Percentiles rank a stretch among this genome's conserved stretches.
Evolutionary conservation across 805 yeast genomes (phyloP).

Genomic region (Candida sanyiensis): DNA sequence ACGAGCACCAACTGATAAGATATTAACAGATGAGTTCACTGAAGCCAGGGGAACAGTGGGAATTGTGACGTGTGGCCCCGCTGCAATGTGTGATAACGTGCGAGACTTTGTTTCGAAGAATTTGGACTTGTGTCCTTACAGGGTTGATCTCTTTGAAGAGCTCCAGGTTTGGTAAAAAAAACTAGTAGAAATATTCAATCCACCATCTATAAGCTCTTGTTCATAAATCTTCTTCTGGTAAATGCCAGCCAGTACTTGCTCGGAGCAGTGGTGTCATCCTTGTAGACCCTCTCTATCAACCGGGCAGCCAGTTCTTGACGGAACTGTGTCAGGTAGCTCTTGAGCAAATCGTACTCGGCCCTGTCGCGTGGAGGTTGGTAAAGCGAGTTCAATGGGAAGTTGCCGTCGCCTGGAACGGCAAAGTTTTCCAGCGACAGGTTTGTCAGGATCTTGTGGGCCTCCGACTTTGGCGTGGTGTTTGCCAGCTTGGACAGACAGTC

Average conservation of each 20-base stretch:
- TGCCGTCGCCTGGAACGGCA: slow-evolving; percentile 90
- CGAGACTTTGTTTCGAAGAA: slow-evolving; percentile 41
- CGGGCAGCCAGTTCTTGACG: slow-evolving; percentile 90
- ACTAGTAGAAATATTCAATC: too few species aligned
- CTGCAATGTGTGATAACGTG: slow-evolving; percentile 52
- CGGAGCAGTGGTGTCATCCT: slow-evolving; percentile 53
- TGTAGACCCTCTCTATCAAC: slow-evolving; percentile 67
- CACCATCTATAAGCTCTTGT: slow-evolving; percentile 74
- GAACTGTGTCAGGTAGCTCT: slow-evolving; percentile 82
- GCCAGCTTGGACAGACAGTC: slow-evolving; percentile 70
- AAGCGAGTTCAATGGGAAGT: slow-evolving; percentile 80
- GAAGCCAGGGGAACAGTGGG: slow-evolving; percentile 41
- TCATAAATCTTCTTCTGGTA: slow-evolving; percentile 93
- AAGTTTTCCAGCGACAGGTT: slow-evolving; percentile 85
- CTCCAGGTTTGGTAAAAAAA: slow-evolving; percentile 62
- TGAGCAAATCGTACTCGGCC: slow-evolving; percentile 70
- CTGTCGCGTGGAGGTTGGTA: slow-evolving; percentile 73
- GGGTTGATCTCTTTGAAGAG: slow-evolving; percentile 72
- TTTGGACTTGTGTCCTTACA: slow-evolving; percentile 36
- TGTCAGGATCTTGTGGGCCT: slow-evolving; percentile 64
- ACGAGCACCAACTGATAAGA: slow-evolving; percentile 41
- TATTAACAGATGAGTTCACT: slow-evolving; percentile 35
- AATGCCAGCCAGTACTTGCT: slow-evolving; percentile 95
- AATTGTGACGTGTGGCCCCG: slow-evolving; percentile 61
- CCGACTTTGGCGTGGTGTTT: slow-evolving; percentile 43